These are phyloP conservation scores for Sporopachydermia cereana DNA, from an alignment of 1,139 yeast genomes.

Conservation along the genomic window DNA sequence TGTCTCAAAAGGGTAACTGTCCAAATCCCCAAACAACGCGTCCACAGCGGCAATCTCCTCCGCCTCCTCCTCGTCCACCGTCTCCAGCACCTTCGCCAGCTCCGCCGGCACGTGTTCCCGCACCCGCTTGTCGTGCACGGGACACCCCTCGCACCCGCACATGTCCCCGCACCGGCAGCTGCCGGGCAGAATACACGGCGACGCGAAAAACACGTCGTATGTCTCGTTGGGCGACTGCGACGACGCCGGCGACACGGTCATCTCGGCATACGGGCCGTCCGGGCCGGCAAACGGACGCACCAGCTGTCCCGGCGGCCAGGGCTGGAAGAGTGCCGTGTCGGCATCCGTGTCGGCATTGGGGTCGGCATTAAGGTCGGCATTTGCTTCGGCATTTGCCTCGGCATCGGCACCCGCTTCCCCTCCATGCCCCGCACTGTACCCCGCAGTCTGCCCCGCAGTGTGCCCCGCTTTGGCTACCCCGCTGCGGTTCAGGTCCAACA, in stretches of 20 bases:
- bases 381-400: no score
- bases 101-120: slow-evolving; percentile 3
- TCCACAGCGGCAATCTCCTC: not conserved
- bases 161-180: slow-evolving; percentile 27
- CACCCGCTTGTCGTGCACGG: slow-evolving; percentile 18
- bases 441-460: no score
- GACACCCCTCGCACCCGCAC: slow-evolving; percentile 26
- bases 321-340: no score
- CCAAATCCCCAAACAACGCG: not conserved
- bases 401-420: no score
- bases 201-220: slow-evolving; percentile 21
- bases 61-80: not conserved
- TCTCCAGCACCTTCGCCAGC: not conserved
- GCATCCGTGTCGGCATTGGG: no score
- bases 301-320: no score
- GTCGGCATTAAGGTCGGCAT: no score
- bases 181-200: slow-evolving; percentile 27
- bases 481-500: not conserved
- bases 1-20: not conserved
- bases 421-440: no score
- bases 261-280: no score
- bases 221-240: slow-evolving; percentile 10
- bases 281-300: no score
- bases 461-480: no score
- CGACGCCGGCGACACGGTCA: not conserved